Conservation (phyloP, 2,329 filamentous ascomycete species). For the Xylaria digitata region DNA sequence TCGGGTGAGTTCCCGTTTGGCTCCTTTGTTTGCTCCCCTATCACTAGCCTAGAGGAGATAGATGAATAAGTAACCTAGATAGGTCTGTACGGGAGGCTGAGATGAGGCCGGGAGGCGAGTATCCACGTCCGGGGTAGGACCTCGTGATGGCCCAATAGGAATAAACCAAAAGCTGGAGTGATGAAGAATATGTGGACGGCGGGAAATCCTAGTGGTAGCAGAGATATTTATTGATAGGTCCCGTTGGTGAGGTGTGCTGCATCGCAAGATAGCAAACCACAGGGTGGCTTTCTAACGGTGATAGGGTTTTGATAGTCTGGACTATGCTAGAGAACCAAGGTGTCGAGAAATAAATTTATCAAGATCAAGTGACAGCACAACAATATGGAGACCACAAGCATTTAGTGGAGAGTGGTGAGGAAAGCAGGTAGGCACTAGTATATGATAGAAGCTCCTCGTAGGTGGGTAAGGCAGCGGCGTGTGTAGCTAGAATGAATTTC, state of each 20-base stretch:
- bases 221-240: constrained; percentile 24
- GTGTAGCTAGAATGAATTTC: constrained; percentile 21
- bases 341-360: constrained; percentile 20
- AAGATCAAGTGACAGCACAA: constrained; percentile 28
- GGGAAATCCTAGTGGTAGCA: not conserved
- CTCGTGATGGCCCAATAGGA: constrained; percentile 29
- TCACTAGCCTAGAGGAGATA: constrained; percentile 24
- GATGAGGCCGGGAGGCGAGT: constrained; percentile 23
- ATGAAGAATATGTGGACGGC: constrained; percentile 22
- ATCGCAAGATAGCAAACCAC: constrained; percentile 22
- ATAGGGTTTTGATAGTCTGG: constrained; percentile 18
- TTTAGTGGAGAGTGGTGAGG: constrained; percentile 27
- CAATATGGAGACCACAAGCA: constrained; percentile 25
- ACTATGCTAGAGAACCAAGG: constrained; percentile 22
- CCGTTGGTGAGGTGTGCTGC: constrained; percentile 6
- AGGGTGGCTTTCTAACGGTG: constrained; percentile 7
- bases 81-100: constrained; percentile 35
- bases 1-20: constrained; percentile 24
- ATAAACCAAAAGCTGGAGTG: constrained; percentile 1
- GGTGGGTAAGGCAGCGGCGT: not conserved
- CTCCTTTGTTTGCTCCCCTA: constrained; percentile 24
- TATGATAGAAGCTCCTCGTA: constrained; percentile 7
- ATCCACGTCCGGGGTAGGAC: constrained; percentile 34
- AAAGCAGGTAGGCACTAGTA: constrained; percentile 19
- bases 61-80: constrained; percentile 17